phyloP scores from a whole-genome alignment of 352 stramenopile genomes.

The Blastocystis sp. region DNA sequence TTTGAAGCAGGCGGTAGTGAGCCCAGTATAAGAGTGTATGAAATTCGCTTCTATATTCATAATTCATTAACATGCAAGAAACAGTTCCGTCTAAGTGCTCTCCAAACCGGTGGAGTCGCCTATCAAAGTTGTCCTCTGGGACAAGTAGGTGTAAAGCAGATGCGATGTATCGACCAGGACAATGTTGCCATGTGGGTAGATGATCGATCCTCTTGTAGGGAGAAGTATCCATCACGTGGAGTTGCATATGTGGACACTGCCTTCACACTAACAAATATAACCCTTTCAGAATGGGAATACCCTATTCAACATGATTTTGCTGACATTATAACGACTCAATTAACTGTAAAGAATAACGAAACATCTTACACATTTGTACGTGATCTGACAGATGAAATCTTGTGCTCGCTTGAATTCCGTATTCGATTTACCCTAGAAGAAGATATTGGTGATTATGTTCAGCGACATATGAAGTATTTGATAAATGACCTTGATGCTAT shows the following conservation, averaged over 20 bases:
- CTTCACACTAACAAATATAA: background rate
- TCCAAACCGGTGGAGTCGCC: background rate
- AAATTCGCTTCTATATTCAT: background rate
- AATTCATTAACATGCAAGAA: background rate
- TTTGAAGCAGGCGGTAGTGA: background rate
- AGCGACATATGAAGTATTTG: background rate
- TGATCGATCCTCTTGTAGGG: background rate
- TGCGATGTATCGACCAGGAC: background rate
- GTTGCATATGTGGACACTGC: background rate
- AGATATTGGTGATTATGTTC: background rate
- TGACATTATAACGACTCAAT: background rate
- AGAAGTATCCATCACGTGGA: background rate
- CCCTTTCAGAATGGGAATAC: background rate
- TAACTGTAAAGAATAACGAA: background rate
- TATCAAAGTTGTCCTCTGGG: slow-evolving; percentile 6
- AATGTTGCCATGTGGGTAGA: background rate
- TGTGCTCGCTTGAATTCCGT: background rate
- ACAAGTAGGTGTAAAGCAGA: background rate
- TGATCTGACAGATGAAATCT: background rate
- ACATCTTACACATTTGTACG: background rate
- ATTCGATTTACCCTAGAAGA: background rate
- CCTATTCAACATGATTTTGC: background rate
- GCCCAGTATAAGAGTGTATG: background rate
- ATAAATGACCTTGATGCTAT: background rate
- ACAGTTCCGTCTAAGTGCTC: background rate